Conservation (phyloP, 345 rosid genomes). For the Reutealis trisperma region DNA sequence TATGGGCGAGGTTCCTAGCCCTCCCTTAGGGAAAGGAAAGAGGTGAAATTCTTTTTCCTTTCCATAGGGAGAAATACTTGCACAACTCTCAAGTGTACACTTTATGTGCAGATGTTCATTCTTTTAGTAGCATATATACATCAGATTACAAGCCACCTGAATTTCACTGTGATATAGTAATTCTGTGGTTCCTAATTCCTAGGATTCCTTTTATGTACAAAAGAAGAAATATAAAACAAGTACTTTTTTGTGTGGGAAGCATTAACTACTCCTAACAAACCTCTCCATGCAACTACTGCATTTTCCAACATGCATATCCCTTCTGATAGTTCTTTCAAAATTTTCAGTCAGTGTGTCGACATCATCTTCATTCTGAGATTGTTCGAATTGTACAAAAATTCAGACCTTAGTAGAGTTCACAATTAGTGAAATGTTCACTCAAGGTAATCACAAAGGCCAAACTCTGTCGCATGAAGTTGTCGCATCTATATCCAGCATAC, state of each 20-base stretch:
- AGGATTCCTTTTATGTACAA: neutral
- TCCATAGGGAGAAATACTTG: too few species aligned
- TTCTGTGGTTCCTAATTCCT: neutral
- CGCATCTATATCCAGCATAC: slow-evolving; percentile 4
- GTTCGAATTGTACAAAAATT: neutral
- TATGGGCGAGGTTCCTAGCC: too few species aligned
- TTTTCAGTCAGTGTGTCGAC: neutral
- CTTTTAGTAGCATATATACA: neutral
- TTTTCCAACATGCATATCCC: neutral
- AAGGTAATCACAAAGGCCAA: neutral
- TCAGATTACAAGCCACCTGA: too few species aligned
- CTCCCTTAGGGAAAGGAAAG: too few species aligned
- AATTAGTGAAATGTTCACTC: neutral
- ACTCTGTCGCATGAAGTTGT: neutral
- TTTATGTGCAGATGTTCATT: too few species aligned
- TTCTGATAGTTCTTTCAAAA: neutral
- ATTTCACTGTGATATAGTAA: too few species aligned
- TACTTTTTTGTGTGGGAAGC: neutral
- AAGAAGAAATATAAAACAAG: neutral
- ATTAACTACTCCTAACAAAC: neutral
- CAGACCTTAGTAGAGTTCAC: too few species aligned
- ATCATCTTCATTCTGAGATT: slow-evolving; percentile 1
- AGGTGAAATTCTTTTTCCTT: too few species aligned
- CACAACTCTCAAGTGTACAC: neutral
- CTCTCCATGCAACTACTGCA: neutral